Evolutionary conservation across 2,329 filamentous ascomycete genomes (phyloP).

Genomic region (Truncatella angustata): DNA sequence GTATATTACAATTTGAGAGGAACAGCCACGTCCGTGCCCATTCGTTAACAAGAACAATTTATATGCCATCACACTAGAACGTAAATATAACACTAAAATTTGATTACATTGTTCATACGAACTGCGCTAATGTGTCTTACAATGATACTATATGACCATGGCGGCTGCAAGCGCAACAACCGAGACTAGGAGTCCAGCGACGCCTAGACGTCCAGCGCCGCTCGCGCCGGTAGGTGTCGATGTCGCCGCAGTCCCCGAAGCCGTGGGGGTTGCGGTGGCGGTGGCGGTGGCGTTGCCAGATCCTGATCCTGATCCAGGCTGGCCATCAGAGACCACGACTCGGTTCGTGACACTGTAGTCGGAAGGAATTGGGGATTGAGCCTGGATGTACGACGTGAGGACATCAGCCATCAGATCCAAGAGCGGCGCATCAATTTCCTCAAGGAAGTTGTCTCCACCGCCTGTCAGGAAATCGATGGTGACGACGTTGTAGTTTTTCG

Average conservation of each 20-base stretch:
- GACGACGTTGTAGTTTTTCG: conserved; percentile 52
- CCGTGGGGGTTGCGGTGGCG: conserved; percentile 5
- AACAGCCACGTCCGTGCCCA: too few species aligned
- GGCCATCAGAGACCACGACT: conserved; percentile 32
- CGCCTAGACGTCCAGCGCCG: neutral
- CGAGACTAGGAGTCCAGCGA: neutral
- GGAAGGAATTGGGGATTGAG: conserved; percentile 41
- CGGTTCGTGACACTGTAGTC: conserved; percentile 47
- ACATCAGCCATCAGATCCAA: conserved; percentile 52
- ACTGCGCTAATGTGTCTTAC: neutral
- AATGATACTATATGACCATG: neutral
- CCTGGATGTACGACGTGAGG: conserved; percentile 45
- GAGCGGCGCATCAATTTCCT: conserved; percentile 30
- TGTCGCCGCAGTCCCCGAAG: neutral
- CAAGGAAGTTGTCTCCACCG: conserved; percentile 62
- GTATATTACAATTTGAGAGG: too few species aligned
- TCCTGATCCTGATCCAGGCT: neutral
- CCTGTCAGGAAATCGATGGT: conserved; percentile 63
- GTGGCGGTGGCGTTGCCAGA: too few species aligned
- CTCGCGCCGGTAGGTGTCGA: neutral
- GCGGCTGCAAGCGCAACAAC: neutral
- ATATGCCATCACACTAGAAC: too few species aligned
- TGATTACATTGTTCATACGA: neutral
- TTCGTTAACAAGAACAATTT: too few species aligned
- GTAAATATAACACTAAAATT: too few species aligned